These are phyloP conservation scores for Ceratobasidium sp. DNA, from an alignment of 1,284 basidiomycete genomes.

Conservation along the genomic window DNA sequence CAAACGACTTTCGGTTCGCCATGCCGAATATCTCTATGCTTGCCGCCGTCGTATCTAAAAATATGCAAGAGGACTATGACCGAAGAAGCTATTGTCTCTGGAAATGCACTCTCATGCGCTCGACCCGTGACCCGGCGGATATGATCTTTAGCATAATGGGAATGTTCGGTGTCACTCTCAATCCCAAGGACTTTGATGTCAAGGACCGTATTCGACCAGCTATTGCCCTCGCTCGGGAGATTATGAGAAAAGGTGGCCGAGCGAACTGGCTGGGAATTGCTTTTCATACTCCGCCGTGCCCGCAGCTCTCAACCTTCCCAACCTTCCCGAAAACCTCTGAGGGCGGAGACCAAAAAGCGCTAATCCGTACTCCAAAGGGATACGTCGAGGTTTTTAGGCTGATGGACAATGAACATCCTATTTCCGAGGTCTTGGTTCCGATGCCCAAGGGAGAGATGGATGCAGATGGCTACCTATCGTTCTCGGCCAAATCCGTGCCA, in stretches of 20 bases:
- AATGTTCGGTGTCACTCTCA: not conserved
- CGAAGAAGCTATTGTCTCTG: not conserved
- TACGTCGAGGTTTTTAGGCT: not conserved
- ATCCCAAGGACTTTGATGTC: not conserved
- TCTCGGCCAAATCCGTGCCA: not conserved
- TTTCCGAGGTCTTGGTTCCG: not conserved
- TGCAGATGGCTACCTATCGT: not conserved
- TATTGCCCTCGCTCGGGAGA: not conserved
- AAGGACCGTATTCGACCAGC: not conserved
- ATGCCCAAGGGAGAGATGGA: conserved; percentile 2
- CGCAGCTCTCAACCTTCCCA: conserved; percentile 2
- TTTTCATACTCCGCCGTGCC: not conserved
- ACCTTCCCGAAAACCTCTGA: not conserved
- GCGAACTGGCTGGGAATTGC: conserved; percentile 9
- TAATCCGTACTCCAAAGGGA: not conserved
- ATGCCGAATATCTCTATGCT: not conserved
- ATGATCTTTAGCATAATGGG: conserved; percentile 20
- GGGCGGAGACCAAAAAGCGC: not conserved
- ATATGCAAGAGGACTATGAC: not conserved
- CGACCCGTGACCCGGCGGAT: not conserved
- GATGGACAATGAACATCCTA: conserved; percentile 1
- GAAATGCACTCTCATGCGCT: conserved; percentile 7
- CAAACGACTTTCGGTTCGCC: not conserved
- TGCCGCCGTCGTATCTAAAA: not conserved
- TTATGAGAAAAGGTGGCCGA: not conserved